Evolutionary conservation across 148 eudicot genomes (phyloP).

Genomic region (Fallopia convolvulus): DNA sequence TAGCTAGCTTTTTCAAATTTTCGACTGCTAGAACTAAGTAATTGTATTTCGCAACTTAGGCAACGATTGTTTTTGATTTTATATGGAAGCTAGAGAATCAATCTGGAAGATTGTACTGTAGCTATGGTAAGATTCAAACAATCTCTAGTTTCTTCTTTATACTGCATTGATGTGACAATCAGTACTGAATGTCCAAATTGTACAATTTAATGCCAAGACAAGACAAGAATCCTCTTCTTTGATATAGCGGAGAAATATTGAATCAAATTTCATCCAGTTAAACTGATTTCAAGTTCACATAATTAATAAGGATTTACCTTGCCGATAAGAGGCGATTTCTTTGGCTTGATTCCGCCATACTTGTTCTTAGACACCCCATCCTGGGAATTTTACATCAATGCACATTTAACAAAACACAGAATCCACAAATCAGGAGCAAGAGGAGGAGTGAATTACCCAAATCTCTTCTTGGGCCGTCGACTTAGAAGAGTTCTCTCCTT

Average conservation of each 20-base stretch:
- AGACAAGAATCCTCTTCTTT: neutral
- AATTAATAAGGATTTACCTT: constrained; percentile 31
- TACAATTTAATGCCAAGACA: no score
- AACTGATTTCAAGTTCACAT: neutral
- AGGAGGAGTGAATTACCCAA: neutral
- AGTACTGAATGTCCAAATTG: no score
- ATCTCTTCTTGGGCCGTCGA: neutral
- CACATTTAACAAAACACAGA: neutral
- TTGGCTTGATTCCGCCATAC: constrained; percentile 70
- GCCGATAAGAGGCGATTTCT: constrained; percentile 61
- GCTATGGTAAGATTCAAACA: no score
- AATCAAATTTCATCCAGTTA: neutral
- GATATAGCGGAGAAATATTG: neutral
- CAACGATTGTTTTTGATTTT: no score
- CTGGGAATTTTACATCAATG: constrained; percentile 18
- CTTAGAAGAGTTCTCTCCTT: neutral
- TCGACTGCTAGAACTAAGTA: no score
- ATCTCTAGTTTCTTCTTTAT: no score
- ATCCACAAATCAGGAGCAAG: neutral
- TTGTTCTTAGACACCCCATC: constrained; percentile 63
- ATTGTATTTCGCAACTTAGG: no score
- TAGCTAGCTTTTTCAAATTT: no score
- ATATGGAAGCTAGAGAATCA: no score
- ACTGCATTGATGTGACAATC: no score
- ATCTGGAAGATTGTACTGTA: no score